Percentiles rank a stretch among this genome's conserved stretches.
These are phyloP conservation scores for Clonostachys rhizophaga DNA, from an alignment of 2,329 filamentous ascomycete species.

Conservation along the genomic window DNA sequence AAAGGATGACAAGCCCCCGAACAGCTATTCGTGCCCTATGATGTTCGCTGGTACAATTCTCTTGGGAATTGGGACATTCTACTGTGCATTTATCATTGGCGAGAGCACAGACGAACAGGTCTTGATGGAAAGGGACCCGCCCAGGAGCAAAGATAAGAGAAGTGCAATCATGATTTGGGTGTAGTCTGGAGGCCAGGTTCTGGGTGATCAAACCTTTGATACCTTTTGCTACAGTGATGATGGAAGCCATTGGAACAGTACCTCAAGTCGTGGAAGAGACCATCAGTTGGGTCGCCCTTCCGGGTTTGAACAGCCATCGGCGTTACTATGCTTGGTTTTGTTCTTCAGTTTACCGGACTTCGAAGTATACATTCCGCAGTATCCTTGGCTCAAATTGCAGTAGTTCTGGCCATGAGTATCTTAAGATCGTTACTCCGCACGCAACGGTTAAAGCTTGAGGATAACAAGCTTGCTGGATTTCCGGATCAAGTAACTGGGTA, in stretches of 20 bases:
- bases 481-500: conserved; percentile 7
- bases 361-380: conserved; percentile 11
- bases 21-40: neutral
- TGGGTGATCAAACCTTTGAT: conserved; percentile 15
- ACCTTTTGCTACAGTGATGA: conserved; percentile 10
- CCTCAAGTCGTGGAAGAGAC: conserved; percentile 4
- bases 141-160: neutral
- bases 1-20: neutral
- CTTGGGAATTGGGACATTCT: neutral
- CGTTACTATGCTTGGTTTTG: conserved; percentile 6
- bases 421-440: conserved; percentile 9
- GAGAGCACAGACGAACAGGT: neutral
- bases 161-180: conserved; percentile 5
- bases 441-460: conserved; percentile 5
- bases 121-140: neutral
- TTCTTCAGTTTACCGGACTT: conserved; percentile 12
- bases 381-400: conserved; percentile 9
- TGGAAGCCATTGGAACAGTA: neutral
- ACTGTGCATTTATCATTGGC: neutral
- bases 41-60: neutral
- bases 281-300: conserved; percentile 1
- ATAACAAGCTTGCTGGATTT: conserved; percentile 6
- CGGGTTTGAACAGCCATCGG: conserved; percentile 2
- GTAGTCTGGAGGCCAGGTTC: conserved; percentile 11
- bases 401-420: conserved; percentile 10